Evolutionary conservation across 202 grass and related monocot species (phyloP).

Genomic region (Carex sylvatica): DNA sequence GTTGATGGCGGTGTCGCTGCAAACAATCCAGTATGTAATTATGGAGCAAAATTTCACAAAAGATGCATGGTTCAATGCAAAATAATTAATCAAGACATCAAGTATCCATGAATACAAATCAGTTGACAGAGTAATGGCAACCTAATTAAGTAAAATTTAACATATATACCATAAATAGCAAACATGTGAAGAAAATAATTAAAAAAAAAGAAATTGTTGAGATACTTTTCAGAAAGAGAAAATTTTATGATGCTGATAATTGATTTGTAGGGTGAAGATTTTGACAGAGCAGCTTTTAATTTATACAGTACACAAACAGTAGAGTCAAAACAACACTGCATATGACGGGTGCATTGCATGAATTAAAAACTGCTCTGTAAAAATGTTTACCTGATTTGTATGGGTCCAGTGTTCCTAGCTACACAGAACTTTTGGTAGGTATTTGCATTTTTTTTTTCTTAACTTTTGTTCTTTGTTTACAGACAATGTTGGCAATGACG

Average conservation of each 20-base stretch:
- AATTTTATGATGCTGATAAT: neutral
- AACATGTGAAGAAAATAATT: neutral
- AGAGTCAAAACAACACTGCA: too few relatives aligned
- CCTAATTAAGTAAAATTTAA: neutral
- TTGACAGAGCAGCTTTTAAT: too few relatives aligned
- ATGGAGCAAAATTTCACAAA: neutral
- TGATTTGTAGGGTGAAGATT: neutral
- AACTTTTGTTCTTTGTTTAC: neutral
- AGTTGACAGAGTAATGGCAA: neutral
- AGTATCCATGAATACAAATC: neutral
- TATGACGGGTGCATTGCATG: too few relatives aligned
- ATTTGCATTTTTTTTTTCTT: conserved; percentile 3
- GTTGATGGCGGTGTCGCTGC: conserved; percentile 57
- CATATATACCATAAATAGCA: neutral
- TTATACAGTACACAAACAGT: too few relatives aligned
- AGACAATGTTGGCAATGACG: conserved; percentile 57
- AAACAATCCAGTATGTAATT: conserved; percentile 49
- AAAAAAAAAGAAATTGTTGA: neutral
- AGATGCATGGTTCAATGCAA: neutral
- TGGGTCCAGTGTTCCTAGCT: neutral
- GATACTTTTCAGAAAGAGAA: too few relatives aligned
- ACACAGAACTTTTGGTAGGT: neutral
- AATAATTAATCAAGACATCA: too few relatives aligned
- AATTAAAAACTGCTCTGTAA: too few relatives aligned
- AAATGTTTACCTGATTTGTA: too few relatives aligned